Percentiles rank a stretch among this genome's conserved stretches.
Conservation (phyloP, 2,329 filamentous ascomycete genomes). For the Pseudopyricularia javanii region DNA sequence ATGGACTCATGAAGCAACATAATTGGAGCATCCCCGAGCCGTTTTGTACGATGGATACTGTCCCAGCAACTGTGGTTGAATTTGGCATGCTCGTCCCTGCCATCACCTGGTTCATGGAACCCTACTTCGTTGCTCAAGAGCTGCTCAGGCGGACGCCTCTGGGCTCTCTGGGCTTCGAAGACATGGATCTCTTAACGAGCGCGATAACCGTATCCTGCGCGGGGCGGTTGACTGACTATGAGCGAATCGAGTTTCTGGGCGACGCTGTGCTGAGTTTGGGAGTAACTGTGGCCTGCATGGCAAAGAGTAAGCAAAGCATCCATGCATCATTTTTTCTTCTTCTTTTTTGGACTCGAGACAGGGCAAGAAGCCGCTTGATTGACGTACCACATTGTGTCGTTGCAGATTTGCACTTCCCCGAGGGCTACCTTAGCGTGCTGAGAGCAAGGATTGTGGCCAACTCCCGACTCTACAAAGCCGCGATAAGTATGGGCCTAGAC, state of each 20-base stretch:
- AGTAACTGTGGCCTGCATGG: conserved; percentile 51
- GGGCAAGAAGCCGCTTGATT: not conserved
- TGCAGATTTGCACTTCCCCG: conserved; percentile 55
- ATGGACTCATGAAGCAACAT: too few species aligned
- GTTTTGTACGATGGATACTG: conserved; percentile 34
- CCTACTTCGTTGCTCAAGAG: conserved; percentile 47
- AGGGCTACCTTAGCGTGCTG: conserved; percentile 57
- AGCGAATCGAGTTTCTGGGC: conserved; percentile 77
- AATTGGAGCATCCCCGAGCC: conserved; percentile 29
- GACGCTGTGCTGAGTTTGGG: conserved; percentile 73
- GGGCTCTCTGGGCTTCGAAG: conserved; percentile 34
- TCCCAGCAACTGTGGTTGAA: conserved; percentile 29
- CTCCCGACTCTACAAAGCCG: conserved; percentile 53
- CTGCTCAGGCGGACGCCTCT: conserved; percentile 43
- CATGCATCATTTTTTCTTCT: not conserved
- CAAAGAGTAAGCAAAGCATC: conserved; percentile 27
- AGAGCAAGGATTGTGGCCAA: conserved; percentile 69
- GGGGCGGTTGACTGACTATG: conserved; percentile 54
- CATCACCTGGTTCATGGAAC: conserved; percentile 58
- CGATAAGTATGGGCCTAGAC: conserved; percentile 52
- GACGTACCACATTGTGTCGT: not conserved
- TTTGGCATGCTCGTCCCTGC: conserved; percentile 58
- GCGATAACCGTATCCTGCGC: conserved; percentile 60
- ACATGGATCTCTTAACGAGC: conserved; percentile 45
- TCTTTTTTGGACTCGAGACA: too few species aligned